Evolutionary conservation across 2,329 filamentous ascomycete species (phyloP).

Genomic region (Verticillium longisporum): DNA sequence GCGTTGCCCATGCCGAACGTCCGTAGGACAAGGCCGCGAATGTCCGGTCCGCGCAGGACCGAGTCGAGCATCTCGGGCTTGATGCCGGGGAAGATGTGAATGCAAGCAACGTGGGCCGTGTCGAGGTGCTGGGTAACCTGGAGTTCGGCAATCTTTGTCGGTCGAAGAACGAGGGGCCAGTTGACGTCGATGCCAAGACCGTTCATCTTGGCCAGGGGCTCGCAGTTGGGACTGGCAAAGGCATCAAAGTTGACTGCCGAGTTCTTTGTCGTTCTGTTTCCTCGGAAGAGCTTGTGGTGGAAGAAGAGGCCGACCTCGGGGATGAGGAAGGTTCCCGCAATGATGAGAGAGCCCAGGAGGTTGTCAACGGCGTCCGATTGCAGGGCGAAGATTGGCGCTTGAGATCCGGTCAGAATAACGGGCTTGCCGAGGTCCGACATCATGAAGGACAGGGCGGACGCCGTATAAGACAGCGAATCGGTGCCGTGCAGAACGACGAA

Average conservation of each 20-base stretch:
- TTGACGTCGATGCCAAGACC: conserved; percentile 74
- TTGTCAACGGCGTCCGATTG: conserved; percentile 92
- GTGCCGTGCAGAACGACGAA: conserved; percentile 90
- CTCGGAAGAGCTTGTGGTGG: conserved; percentile 82
- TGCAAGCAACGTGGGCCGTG: conserved; percentile 81
- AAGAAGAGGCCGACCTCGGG: conserved; percentile 93
- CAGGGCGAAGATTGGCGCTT: conserved; percentile 82
- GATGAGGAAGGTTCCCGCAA: conserved; percentile 87
- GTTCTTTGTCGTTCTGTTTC: conserved; percentile 82
- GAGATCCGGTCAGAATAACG: conserved; percentile 76
- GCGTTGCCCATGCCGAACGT: conserved; percentile 93
- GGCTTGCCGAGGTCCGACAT: conserved; percentile 85
- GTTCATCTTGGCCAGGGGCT: conserved; percentile 74
- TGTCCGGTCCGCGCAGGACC: conserved; percentile 67
- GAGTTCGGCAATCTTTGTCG: conserved; percentile 68
- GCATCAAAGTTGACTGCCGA: conserved; percentile 81
- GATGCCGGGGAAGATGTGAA: conserved; percentile 88
- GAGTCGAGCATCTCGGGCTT: conserved; percentile 89
- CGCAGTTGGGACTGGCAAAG: conserved; percentile 81
- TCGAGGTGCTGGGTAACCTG: conserved; percentile 70
- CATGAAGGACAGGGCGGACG: conserved; percentile 90
- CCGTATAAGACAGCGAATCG: conserved; percentile 83
- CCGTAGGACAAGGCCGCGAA: conserved; percentile 79
- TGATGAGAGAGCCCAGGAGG: conserved; percentile 77
- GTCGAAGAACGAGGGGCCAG: conserved; percentile 71